Conservation (phyloP, 169 alveolate genomes). For the Plasmodium relictum region DNA sequence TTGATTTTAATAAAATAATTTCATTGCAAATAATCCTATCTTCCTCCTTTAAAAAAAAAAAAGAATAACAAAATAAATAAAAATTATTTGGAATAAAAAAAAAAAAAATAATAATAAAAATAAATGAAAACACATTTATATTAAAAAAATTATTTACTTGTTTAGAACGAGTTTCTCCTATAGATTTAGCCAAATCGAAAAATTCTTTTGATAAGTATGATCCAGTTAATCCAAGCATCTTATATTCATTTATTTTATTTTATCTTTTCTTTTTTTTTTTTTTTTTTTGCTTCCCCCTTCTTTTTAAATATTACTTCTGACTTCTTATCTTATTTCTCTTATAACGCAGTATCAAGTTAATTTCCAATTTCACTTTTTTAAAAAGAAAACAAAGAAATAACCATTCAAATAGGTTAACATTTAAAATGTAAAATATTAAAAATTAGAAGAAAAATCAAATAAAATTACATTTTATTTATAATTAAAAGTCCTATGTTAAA, state of each 20-base stretch:
- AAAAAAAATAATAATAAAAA: background rate
- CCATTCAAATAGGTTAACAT: no score
- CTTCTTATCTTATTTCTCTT: background rate
- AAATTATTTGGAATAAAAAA: background rate
- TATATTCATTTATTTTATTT: conserved; percentile 64
- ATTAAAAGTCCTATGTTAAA: no score
- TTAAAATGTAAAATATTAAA: no score
- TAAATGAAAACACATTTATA: background rate
- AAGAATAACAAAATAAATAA: background rate
- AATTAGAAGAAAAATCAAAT: no score
- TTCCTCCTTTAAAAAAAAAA: conserved; percentile 82
- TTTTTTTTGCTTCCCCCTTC: background rate
- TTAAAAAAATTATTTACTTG: conserved; percentile 82
- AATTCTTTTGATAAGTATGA: conserved; percentile 88
- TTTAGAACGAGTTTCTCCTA: conserved; percentile 96
- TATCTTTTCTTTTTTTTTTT: conserved; percentile 7
- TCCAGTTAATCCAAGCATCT: conserved; percentile 82
- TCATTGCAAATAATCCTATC: conserved; percentile 92
- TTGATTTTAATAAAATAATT: conserved; percentile 84
- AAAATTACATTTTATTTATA: no score
- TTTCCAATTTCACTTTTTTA: background rate
- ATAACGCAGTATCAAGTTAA: background rate
- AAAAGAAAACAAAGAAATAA: no score
- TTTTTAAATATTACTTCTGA: background rate
- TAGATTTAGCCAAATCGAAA: conserved; percentile 92